Base-by-base conservation (phyloP, 192 early-diverging fungal genomes). In the Powellomyces hirtus region DNA sequence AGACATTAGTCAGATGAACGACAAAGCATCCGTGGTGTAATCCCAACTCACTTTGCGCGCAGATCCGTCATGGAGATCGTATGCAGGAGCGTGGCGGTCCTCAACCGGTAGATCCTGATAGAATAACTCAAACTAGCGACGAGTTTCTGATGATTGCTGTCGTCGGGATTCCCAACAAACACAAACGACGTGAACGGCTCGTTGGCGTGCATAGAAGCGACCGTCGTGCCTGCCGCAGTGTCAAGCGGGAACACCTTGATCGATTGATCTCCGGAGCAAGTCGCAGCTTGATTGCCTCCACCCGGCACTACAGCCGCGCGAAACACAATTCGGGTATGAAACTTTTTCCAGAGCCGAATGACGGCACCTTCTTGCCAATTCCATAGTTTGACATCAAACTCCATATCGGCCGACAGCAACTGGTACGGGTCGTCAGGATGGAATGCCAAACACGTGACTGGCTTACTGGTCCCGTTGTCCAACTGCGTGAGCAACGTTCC, bases 301-400 rank as follows among this genome's bases (percentile, higher is more conserved):
- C 70, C 59, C 2, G 82, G 80, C 0, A 86, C 68, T 51, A 78
- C 74, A 2, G 59, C 70, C 1, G 74, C 68, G 36, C 71, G 53
- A 68, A 75, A 78, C 18, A 86, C 76, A 13, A 86, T 80, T 33
- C 84, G 38, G 16, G 82, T 62, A 67, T 86, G 84, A 22, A 71
- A 71, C 51, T 83, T 84, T 42, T 72, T 81, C 81, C 81, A 86
- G 13, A 56, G 20, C 30, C 74, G 53, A 4, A 81, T 13, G 13
- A 83, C 38, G 14, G 46, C 31, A 29, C 63, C 60, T 33, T 64
- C 52, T 24, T 67, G 31, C 84, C 81, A 85, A 56, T 85, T 69
- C 84, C 84, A 85, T 35, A 85, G 60, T 64, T 86, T 86, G 14
- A 85, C 81, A 52, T 78, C 75, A 69, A 84, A 84, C 38, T 84